Evolutionary conservation across 305 asterid genomes (phyloP), one percentile per base, ranked within the genome.

Genomic region (Fraxinus paxiana): DNA sequence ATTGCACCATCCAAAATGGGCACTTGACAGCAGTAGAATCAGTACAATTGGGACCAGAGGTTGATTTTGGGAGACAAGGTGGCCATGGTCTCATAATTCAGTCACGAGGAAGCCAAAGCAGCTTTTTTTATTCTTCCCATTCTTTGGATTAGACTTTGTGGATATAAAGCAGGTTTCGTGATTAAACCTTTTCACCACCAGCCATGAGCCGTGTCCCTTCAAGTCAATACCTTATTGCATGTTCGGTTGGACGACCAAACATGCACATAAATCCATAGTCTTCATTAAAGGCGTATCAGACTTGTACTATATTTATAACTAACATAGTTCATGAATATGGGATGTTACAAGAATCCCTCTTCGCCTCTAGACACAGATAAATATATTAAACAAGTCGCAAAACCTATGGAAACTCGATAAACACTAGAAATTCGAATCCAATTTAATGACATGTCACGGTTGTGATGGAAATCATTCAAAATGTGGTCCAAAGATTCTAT

Each of bases 51-150:
- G 84, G 74, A 81, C 65, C 82, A 67, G 83, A 79, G 33, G 41
- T 38, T 75, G 59, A 75, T 77, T 78, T 46, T 8, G 46, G 83
- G 88, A 83, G 95, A 92, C 93, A 90, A 86, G 84, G 90, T 83
- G 90, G 89, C 82, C 84, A 82, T 54, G 77, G 61, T 69, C 74
- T 91, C 84, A 90, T 91, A 74, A 91, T 91, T 83, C 87, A 84
- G 37, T 82, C 97, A 88, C 92, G 80, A 88, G 84, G 88, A 75
- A 22, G 82, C 84, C 86, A 86, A 87, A 84, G 86, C 78, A 71
- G 43, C 73, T 82, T 67, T 22, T 59, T n/a, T n/a, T 84, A 70
- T 67, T 74, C 72, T n/a, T 46, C 35, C 17, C 77, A 34, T 20
- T 74, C 76, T 15, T 54, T 73, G 69, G 28, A 59, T 73, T 79